Evolutionary conservation across 2,329 filamentous ascomycete species (phyloP).

Genomic region (Chaetomiaceae sp.): DNA sequence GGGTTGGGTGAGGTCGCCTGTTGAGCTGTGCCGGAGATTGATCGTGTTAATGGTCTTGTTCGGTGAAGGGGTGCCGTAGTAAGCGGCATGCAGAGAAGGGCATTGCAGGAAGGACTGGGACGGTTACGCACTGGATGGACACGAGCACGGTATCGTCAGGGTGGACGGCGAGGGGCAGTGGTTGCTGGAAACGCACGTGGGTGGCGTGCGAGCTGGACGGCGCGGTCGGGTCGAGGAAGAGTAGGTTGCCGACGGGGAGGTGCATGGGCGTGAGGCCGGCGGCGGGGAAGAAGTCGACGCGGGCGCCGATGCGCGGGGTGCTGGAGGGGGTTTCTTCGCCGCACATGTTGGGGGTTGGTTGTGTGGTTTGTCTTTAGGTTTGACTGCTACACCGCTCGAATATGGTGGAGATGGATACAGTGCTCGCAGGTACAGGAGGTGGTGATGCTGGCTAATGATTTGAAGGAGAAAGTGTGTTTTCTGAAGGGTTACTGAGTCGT

Average conservation of each 20-base stretch:
- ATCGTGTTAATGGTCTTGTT: no score
- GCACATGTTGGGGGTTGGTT: constrained; percentile 22
- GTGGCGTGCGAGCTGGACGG: constrained; percentile 20
- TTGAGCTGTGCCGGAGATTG: constrained; percentile 9
- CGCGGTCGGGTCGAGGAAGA: constrained; percentile 22
- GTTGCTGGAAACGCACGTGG: constrained; percentile 20
- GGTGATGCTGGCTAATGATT: no score
- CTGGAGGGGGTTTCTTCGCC: constrained; percentile 18
- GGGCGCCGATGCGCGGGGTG: constrained; percentile 23
- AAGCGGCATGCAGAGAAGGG: neutral
- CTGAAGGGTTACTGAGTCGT: no score
- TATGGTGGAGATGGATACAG: no score
- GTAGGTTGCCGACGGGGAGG: constrained; percentile 13
- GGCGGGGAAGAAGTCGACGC: constrained; percentile 23
- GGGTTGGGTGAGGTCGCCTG: constrained; percentile 22
- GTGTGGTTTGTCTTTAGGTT: no score
- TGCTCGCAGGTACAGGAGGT: no score
- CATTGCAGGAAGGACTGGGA: neutral
- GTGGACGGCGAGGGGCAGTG: neutral
- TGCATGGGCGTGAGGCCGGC: neutral
- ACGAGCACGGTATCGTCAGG: constrained; percentile 15
- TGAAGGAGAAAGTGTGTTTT: no score
- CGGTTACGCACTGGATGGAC: constrained; percentile 23
- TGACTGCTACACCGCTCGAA: no score
- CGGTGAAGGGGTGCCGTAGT: no score